A percentile compares a stretch with the other conserved stretches of the same genome.
phyloP scores from a whole-genome alignment of 345 rosid genomes.

The Toxicodendron radicans region DNA sequence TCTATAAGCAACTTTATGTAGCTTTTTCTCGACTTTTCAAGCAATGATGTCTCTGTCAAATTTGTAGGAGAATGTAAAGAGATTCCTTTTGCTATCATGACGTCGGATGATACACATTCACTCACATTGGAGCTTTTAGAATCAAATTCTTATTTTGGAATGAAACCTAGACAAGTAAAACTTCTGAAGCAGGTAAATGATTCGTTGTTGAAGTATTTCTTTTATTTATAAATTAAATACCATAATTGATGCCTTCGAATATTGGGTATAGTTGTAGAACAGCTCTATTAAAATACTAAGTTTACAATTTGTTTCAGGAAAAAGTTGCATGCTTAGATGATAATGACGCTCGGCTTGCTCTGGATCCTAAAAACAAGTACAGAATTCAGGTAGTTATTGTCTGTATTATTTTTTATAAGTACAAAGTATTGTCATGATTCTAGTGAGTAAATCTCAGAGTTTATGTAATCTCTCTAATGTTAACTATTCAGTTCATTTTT shows the following conservation, averaged over 20 bases:
- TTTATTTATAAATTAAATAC: background rate
- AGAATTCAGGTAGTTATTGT: slow-evolving; percentile 69
- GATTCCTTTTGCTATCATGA: slow-evolving; percentile 92
- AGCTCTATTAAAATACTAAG: background rate
- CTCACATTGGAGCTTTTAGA: slow-evolving; percentile 69
- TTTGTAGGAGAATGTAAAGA: slow-evolving; percentile 54
- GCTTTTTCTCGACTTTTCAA: slow-evolving; percentile 11
- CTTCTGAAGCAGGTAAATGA: slow-evolving; percentile 84
- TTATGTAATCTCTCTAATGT: background rate
- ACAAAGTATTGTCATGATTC: background rate
- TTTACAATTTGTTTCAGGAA: slow-evolving; percentile 51
- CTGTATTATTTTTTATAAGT: background rate
- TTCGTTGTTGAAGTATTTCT: slow-evolving; percentile 4
- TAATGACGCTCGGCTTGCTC: slow-evolving; percentile 86
- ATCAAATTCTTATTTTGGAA: slow-evolving; percentile 81
- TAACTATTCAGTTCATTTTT: background rate
- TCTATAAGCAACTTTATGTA: background rate
- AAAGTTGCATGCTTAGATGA: slow-evolving; percentile 98
- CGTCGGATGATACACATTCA: slow-evolving; percentile 92
- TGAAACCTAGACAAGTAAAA: slow-evolving; percentile 80
- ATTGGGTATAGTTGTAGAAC: background rate
- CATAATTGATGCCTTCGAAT: background rate
- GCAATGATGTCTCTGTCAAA: slow-evolving; percentile 2
- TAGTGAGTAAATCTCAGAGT: background rate
- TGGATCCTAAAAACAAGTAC: slow-evolving; percentile 78